phyloP scores from a whole-genome alignment of 1,284 basidiomycete genomes.

The Sporisorium iseilematis-ciliati region DNA sequence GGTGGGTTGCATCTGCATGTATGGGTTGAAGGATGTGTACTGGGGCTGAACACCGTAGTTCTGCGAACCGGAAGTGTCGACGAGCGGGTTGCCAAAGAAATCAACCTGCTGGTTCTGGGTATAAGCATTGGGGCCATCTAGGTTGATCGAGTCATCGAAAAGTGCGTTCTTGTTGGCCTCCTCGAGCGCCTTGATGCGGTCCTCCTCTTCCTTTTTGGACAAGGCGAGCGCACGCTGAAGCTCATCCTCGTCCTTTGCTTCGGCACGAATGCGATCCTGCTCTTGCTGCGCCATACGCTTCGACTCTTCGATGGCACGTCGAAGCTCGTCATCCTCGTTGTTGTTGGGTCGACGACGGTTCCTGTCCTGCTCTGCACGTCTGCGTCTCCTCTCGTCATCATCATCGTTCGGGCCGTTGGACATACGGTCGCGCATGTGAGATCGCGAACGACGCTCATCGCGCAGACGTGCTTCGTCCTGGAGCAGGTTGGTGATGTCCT shows the following conservation, averaged over 20 bases:
- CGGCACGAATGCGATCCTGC: constrained; percentile 61
- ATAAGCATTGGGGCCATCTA: constrained; percentile 63
- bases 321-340: constrained; percentile 74
- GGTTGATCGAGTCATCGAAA: constrained; percentile 78
- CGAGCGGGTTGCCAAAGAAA: constrained; percentile 63
- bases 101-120: constrained; percentile 63
- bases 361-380: constrained; percentile 47
- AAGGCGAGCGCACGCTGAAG: constrained; percentile 81
- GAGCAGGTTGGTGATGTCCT: constrained; percentile 97
- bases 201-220: constrained; percentile 81
- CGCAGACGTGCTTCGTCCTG: constrained; percentile 87
- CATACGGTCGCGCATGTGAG: constrained; percentile 96
- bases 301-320: constrained; percentile 72
- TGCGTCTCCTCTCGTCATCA: constrained; percentile 75
- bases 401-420: constrained; percentile 72
- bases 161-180: constrained; percentile 81
- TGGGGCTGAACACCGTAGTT: constrained; percentile 72
- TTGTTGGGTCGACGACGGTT: constrained; percentile 40
- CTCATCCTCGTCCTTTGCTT: constrained; percentile 77
- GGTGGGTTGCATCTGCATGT: constrained; percentile 72
- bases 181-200: constrained; percentile 73
- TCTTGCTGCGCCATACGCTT: constrained; percentile 69
- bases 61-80: constrained; percentile 49
- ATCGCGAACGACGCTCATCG: constrained; percentile 84
- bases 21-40: constrained; percentile 73